A percentile compares a stretch with the other conserved stretches of the same genome.
Conservation (phyloP, 495 filamentous ascomycete genomes). For the Neurospora sp. region DNA sequence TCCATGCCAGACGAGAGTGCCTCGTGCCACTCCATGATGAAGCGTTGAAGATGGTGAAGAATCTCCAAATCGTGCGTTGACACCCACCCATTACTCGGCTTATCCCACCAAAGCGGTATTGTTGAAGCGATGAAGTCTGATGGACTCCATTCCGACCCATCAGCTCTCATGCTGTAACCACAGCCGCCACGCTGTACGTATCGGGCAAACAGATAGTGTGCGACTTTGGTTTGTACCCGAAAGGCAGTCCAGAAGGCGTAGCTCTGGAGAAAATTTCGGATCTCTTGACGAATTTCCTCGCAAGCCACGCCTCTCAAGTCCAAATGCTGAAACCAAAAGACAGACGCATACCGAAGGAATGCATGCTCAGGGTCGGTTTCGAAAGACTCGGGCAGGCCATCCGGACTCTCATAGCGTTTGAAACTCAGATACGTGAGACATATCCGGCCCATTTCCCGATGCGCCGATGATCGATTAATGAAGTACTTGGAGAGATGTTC, state of each 20-base stretch:
- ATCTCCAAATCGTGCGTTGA: not conserved
- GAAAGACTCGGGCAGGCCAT: not conserved
- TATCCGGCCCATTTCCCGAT: not conserved
- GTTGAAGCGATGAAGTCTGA: not conserved
- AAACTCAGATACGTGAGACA: not conserved
- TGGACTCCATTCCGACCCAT: not conserved
- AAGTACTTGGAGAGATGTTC: not conserved
- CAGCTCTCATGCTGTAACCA: not conserved
- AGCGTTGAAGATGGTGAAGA: not conserved
- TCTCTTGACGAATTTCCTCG: not conserved
- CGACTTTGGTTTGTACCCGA: not conserved
- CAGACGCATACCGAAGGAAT: slow-evolving; percentile 1
- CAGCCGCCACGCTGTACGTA: not conserved
- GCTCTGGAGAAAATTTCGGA: not conserved
- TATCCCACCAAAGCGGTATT: not conserved
- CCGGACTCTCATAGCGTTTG: not conserved
- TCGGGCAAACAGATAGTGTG: slow-evolving; percentile 1
- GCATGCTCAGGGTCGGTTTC: not conserved
- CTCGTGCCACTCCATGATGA: slow-evolving; percentile 2
- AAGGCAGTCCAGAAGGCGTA: not conserved
- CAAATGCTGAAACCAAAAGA: slow-evolving; percentile 3
- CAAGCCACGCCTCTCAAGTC: not conserved
- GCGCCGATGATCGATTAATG: not conserved
- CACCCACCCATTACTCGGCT: not conserved
- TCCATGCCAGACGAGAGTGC: not conserved